Evolutionary conservation across 768 basidiomycete genomes (phyloP), one percentile per base, ranked within the genome.

Genomic region (Suillus decipiens): DNA sequence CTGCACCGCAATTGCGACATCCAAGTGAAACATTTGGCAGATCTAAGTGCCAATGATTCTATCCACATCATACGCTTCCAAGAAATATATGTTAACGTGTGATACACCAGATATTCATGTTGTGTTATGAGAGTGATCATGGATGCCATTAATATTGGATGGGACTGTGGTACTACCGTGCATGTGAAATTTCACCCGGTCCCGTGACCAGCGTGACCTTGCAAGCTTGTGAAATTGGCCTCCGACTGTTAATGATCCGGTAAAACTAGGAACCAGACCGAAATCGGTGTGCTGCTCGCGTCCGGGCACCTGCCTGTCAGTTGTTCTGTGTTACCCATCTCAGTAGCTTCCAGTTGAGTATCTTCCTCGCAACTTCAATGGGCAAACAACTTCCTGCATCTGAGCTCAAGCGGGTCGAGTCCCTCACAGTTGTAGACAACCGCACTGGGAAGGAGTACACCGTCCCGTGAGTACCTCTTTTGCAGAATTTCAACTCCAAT

Each of bases 391-490:
- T 69, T 2, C 56, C 66, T 6, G 53, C 68, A 17, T 64, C 72
- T 36, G 70, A 62, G 53, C 8, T 43, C 17, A 47, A 39, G 24
- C 59, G 70, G 5, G 67, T 71, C 50, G 69, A 76, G 15, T 76
- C 72, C 63, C 79, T 95, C 54, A 89, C 88, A 7, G 86, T 95
- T 69, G 78, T 77, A 63, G 94, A 95, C 78, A 93, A 95, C 74
- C 87, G 94, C 62, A 95, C 94, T 2, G 92, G 92, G 34, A 90
- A 88, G 73, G 82, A 84, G 3, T 89, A 89, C 77, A 84, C 76
- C 34, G 78, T 95, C 54, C 89, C 89, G 91, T 93, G 64, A 72
- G 90, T 82, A 14, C 39, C n/a, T 56, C 55, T 56, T 56, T 8
- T 22, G 39, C 37, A 56, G 36, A 37, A 43, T 9, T 19, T 39